Base-by-base conservation (phyloP, 1,139 yeast genomes). In the Suhomyces bokatorum region DNA sequence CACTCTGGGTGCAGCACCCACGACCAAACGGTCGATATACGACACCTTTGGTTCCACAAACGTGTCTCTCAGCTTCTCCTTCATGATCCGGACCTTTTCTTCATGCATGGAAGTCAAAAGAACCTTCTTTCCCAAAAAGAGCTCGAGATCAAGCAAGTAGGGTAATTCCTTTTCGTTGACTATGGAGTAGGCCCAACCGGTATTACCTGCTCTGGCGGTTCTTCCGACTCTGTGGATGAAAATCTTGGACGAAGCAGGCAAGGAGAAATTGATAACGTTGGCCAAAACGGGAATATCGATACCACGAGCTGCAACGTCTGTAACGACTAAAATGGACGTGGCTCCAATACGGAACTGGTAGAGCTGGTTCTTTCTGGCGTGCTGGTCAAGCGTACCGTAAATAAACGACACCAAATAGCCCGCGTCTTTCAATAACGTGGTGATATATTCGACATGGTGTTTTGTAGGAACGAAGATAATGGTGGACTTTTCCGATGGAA, bases 271-370 rank as follows among this genome's bases (percentile, higher is more conserved):
- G 56, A 93, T 77, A 42, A 93, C 99, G 59, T 93, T 91, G 12
- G 98, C 97, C 61, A 93, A 78, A 48, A 93, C 83, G 0, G 99
- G 99, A 54, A 93, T 89, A 81, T 95, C 99, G 53, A 93, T 91
- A 84, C 99, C 99, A 75, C 99, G 87, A 5, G 99, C 99, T 26
- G 99, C 99, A 51, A 93, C 98, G 71, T 93, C 99, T 1, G 99
- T 93, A 45, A 95, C 99, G 8, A 93, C 97, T 63, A 93, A 67
- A 14, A 93, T 65, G 32, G 87, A 81, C 3, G 97, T 83, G 43
- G 87, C 72, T 1, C 98, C 99, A 1, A 83, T 73, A 58, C 96
- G 75, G 66, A 95, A 95, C 57, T 89, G 84, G 60, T 85, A 79
- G 41, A 95, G 73, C 62, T 95, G 99, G 58, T 87, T 85, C 51